Base-by-base conservation (phyloP, 768 basidiomycete species). In the Pleurotus tuoliensis region DNA sequence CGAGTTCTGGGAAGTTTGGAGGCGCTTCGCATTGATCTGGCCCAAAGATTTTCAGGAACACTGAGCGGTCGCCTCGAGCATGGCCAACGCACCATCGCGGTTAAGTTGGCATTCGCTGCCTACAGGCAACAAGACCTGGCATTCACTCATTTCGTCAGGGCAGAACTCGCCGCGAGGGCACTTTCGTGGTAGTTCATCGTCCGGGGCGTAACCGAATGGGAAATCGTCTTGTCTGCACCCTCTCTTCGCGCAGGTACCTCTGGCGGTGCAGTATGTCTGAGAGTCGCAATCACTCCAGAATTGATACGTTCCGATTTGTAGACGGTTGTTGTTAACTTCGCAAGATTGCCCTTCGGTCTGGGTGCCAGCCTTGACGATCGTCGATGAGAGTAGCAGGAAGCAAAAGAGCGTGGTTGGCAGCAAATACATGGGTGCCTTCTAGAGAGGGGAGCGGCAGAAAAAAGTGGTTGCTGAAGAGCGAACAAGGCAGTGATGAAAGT, bases 91-190 rank as follows among this genome's bases (percentile, higher is more conserved):
- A 90, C 92, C 91, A 69, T 94, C 92, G 53, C 92, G 84, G 66
- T 94, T 89, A 58, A 94, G 81, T 69, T 94, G 92, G 72, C 92
- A 94, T 25, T 78, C 66, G 59, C 82, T 86, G 24, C 78, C 85
- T 3, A 91, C 83, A 1, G 79, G 55, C 13, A 89, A 73, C 34
- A 86, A 62, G 4, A 70, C 60, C 64, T 86, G 81, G 71, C 92
- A 95, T 6, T 68, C 73, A 60, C 85, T 84, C 58, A 82, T 83
- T 71, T 94, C 94, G 63, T 94, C 92, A 0, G 91, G 91, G 69
- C 92, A 94, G 69, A 94, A 94, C 63, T 81, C 66, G 16, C 82
- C 86, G 30, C 63, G 61, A 6, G 72, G 66, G 65, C 92, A 94
- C 61, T 82, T 76, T 9, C 76, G 72, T 1, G 92, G 92, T 16